These are phyloP conservation scores for Diplodia seriata DNA, from an alignment of 2,329 filamentous ascomycete genomes.

Conservation along the genomic window DNA sequence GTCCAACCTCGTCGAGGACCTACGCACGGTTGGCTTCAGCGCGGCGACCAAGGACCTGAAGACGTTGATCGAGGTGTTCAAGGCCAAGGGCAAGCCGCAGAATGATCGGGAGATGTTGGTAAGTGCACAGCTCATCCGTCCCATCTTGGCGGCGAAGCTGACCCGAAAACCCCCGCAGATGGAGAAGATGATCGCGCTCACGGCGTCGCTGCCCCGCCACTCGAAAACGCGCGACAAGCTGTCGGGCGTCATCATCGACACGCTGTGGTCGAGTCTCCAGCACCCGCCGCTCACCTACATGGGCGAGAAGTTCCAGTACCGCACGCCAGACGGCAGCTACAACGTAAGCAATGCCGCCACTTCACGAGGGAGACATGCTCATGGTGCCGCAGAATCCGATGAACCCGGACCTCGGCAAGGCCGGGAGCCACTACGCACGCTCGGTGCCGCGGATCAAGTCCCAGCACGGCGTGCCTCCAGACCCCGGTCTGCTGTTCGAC, in stretches of 20 bases:
- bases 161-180: background rate
- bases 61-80: conserved; percentile 16
- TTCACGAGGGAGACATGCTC: conserved; percentile 63
- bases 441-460: conserved; percentile 45
- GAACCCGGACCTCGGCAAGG: conserved; percentile 61
- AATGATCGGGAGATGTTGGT: conserved; percentile 22
- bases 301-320: conserved; percentile 67
- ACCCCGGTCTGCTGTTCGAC: conserved; percentile 24
- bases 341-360: conserved; percentile 61
- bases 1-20: conserved; percentile 6
- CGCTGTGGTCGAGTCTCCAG: conserved; percentile 15
- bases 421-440: conserved; percentile 56
- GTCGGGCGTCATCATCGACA: conserved; percentile 14
- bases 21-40: conserved; percentile 1
- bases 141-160: background rate
- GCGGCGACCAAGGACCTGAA: conserved; percentile 3
- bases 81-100: conserved; percentile 14
- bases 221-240: conserved; percentile 21
- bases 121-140: background rate
- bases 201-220: conserved; percentile 9
- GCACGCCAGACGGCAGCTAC: conserved; percentile 72
- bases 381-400: conserved; percentile 54
- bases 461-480: conserved; percentile 7
- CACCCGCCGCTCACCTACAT: conserved; percentile 45
- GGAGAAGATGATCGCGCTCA: conserved; percentile 29